Conservation (phyloP, 352 stramenopile species). For the Blastocystis hominis region DNA sequence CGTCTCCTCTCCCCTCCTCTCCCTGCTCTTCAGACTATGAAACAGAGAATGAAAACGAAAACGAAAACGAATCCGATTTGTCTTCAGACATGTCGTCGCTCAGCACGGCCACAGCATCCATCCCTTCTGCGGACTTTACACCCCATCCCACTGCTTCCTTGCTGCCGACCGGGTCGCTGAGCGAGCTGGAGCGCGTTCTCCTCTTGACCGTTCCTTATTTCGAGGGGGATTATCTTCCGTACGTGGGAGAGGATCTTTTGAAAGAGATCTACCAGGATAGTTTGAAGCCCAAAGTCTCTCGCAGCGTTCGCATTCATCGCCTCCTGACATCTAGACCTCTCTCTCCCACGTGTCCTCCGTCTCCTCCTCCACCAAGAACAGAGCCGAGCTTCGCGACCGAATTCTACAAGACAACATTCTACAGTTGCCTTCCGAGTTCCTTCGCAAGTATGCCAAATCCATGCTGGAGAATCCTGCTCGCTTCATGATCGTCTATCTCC, state of each 20-base stretch:
- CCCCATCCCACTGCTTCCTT: not conserved
- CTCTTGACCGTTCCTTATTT: slow-evolving; percentile 20
- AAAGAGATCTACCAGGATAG: slow-evolving; percentile 44
- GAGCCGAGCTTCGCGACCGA: not conserved
- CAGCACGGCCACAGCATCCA: not conserved
- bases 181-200: not conserved
- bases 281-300: not conserved
- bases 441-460: slow-evolving; percentile 36
- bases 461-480: slow-evolving; percentile 44
- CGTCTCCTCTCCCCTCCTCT: not conserved
- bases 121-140: not conserved
- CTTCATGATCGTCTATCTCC: slow-evolving; percentile 45
- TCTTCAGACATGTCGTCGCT: slow-evolving; percentile 3
- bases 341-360: slow-evolving; percentile 11
- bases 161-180: not conserved
- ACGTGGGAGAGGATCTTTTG: slow-evolving; percentile 32
- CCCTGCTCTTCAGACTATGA: not conserved
- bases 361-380: not conserved
- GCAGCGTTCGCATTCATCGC: not conserved
- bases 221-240: slow-evolving; percentile 34
- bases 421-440: slow-evolving; percentile 17
- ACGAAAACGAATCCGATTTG: not conserved
- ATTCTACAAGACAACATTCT: slow-evolving; percentile 15
- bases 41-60: not conserved
- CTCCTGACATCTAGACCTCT: not conserved